Conservation (phyloP, 441 rosid genomes). For the Hura crepitans region DNA sequence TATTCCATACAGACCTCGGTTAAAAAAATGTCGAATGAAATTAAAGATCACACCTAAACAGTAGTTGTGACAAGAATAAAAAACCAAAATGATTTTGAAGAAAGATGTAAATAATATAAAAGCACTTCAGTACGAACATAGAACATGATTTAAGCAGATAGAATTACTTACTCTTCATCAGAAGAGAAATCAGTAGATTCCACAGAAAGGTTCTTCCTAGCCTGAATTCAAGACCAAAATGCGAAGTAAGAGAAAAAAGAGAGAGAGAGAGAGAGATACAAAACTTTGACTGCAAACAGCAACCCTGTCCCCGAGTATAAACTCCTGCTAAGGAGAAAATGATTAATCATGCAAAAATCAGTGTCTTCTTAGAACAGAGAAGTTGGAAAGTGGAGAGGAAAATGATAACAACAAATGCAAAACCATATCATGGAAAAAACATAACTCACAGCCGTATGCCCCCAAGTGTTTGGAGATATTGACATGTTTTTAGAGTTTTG, state of each 20-base stretch:
- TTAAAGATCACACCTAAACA: not conserved
- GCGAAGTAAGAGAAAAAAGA: not conserved
- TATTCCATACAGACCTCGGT: too few species aligned
- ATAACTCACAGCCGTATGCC: conserved; percentile 72
- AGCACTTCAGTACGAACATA: conserved; percentile 11
- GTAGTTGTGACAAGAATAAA: not conserved
- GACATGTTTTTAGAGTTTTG: conserved; percentile 29
- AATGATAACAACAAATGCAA: too few species aligned
- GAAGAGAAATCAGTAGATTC: conserved; percentile 56
- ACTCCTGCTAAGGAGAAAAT: not conserved
- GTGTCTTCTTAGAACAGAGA: conserved; percentile 10
- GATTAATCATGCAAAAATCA: conserved; percentile 8
- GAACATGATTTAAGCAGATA: conserved; percentile 21
- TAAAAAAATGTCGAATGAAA: not conserved
- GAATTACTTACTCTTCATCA: conserved; percentile 70
- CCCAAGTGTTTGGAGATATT: conserved; percentile 44
- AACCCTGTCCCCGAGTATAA: not conserved
- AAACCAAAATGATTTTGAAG: not conserved
- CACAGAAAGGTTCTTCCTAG: conserved; percentile 75
- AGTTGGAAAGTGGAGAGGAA: too few species aligned
- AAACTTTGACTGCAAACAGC: not conserved
- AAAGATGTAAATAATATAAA: not conserved
- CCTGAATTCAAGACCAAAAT: conserved; percentile 43
- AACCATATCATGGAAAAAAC: conserved; percentile 17
- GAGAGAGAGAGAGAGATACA: too few species aligned